Percentiles rank a stretch among this genome's conserved stretches.
These are phyloP conservation scores for Annulohypoxylon stygium DNA, from an alignment of 495 filamentous ascomycete genomes.

Conservation along the genomic window DNA sequence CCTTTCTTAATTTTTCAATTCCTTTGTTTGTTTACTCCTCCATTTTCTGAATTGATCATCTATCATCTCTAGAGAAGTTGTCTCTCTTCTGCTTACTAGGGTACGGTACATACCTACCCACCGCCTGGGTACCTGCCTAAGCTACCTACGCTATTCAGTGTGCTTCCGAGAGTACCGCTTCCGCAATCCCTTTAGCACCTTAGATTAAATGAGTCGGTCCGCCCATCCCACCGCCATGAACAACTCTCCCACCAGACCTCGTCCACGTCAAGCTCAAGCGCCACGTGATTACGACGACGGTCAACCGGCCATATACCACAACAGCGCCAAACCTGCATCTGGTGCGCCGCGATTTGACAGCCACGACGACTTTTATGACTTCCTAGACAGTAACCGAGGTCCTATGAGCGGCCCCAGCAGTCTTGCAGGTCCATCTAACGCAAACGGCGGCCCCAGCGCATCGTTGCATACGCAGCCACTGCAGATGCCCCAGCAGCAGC, in stretches of 20 bases:
- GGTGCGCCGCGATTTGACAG: conserved; percentile 43
- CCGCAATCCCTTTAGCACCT: background rate
- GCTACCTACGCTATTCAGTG: background rate
- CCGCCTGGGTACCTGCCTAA: background rate
- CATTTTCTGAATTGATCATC: too few species aligned
- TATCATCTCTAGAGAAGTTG: background rate
- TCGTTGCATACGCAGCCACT: conserved; percentile 25
- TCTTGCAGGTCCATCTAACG: conserved; percentile 13
- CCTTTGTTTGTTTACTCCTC: conserved; percentile 20
- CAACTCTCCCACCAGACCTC: conserved; percentile 43
- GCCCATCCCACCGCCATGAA: conserved; percentile 34
- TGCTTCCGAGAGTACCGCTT: conserved; percentile 12
- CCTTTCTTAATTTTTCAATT: conserved; percentile 22
- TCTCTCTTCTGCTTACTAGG: conserved; percentile 6
- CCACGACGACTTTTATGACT: conserved; percentile 52
- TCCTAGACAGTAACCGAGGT: conserved; percentile 49
- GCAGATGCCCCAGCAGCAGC: conserved; percentile 44
- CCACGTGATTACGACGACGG: conserved; percentile 48
- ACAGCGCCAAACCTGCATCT: conserved; percentile 27
- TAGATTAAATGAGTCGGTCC: conserved; percentile 25
- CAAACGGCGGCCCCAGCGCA: conserved; percentile 25
- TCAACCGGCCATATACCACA: conserved; percentile 31
- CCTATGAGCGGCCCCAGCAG: conserved; percentile 27
- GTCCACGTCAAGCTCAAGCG: conserved; percentile 43
- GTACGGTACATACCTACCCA: too few species aligned